These are phyloP conservation scores for Penicillium sp. DNA, from an alignment of 2,329 filamentous ascomycete genomes.

Conservation along the genomic window DNA sequence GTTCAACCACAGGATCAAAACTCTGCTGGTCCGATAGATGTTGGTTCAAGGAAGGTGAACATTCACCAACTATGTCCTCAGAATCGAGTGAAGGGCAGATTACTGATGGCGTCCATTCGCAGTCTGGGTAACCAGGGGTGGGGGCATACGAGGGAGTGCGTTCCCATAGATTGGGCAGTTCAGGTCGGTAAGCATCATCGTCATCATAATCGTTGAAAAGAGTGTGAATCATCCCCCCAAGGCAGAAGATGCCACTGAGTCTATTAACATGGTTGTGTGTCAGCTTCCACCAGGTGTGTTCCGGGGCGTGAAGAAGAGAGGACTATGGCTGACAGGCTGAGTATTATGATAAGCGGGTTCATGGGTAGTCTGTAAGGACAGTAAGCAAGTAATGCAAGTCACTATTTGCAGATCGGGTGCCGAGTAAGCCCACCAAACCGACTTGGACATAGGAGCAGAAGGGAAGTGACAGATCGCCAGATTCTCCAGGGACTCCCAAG, in stretches of 20 bases:
- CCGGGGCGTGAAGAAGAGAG: neutral
- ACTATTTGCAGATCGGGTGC: neutral
- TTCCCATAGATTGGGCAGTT: slow-evolving; percentile 17
- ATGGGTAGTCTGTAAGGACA: neutral
- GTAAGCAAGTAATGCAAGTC: neutral
- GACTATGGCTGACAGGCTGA: neutral
- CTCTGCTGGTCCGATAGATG: neutral
- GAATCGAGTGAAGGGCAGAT: slow-evolving; percentile 12
- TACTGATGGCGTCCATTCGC: slow-evolving; percentile 19
- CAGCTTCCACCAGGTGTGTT: neutral
- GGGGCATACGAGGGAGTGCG: slow-evolving; percentile 20
- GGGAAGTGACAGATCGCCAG: neutral
- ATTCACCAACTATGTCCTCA: slow-evolving; percentile 5
- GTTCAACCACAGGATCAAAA: neutral
- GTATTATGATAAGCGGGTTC: neutral
- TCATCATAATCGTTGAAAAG: slow-evolving; percentile 9
- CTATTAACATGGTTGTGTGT: neutral
- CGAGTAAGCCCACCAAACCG: neutral
- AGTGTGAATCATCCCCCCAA: slow-evolving; percentile 13
- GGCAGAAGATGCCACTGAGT: slow-evolving; percentile 4
- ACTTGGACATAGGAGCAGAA: neutral
- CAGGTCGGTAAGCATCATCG: slow-evolving; percentile 10
- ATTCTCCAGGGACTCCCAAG: neutral
- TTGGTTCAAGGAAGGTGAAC: slow-evolving; percentile 7
- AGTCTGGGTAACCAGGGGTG: slow-evolving; percentile 13